Conservation (phyloP, 192 early-diverging fungal species). For the Backusella tuberculispora region DNA sequence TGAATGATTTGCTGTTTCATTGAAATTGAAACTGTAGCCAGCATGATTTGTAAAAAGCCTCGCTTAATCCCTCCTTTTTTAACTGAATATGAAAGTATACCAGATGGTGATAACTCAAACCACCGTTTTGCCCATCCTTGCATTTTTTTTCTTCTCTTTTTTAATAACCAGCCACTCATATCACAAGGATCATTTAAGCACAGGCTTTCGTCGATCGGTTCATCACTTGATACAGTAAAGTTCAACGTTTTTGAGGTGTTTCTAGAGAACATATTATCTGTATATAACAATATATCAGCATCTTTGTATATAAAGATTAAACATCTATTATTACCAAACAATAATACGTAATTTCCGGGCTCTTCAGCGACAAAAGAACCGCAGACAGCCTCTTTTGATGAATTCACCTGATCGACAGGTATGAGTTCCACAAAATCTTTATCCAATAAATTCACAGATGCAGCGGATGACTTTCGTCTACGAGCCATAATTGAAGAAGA, state of each 20-base stretch:
- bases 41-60: slow-evolving; percentile 64
- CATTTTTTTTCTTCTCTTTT: slow-evolving; percentile 64
- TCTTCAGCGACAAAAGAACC: slow-evolving; percentile 74
- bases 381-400: slow-evolving; percentile 80
- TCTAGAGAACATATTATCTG: slow-evolving; percentile 61
- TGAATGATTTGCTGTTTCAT: slow-evolving; percentile 73
- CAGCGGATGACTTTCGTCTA: slow-evolving; percentile 3
- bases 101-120: slow-evolving; percentile 75
- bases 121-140: slow-evolving; percentile 91
- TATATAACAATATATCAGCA: neutral
- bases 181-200: slow-evolving; percentile 43
- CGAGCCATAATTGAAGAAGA: neutral
- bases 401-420: slow-evolving; percentile 87
- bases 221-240: slow-evolving; percentile 52
- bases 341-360: slow-evolving; percentile 77
- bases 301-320: neutral
- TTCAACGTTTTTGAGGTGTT: slow-evolving; percentile 54
- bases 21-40: slow-evolving; percentile 67
- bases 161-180: slow-evolving; percentile 57
- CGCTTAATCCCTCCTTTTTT: slow-evolving; percentile 67
- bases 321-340: slow-evolving; percentile 62
- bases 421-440: slow-evolving; percentile 76
- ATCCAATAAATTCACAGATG: slow-evolving; percentile 42
- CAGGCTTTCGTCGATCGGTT: slow-evolving; percentile 25
- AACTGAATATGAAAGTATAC: slow-evolving; percentile 79